phyloP scores from a whole-genome alignment of 2,329 filamentous ascomycete genomes.

The Helotiales sp. region DNA sequence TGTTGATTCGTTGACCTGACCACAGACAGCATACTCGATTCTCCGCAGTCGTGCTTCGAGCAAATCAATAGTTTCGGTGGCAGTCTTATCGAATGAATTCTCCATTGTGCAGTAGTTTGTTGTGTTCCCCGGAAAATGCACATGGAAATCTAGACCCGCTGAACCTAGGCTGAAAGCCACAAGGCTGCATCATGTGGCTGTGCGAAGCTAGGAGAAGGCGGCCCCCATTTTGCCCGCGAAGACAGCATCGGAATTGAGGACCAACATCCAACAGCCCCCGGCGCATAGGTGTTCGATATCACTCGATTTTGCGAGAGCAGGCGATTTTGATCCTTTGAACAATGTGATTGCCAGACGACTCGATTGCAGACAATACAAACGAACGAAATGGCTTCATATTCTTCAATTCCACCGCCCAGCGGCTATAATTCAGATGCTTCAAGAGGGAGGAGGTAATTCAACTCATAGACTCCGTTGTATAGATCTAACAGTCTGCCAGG shows the following conservation, averaged over 20 bases:
- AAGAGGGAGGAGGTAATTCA: slow-evolving; percentile 29
- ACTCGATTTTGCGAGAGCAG: neutral
- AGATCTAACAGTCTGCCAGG: slow-evolving; percentile 16
- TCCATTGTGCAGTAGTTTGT: slow-evolving; percentile 22
- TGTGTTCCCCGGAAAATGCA: neutral
- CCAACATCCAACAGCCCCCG: neutral
- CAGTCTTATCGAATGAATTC: slow-evolving; percentile 34
- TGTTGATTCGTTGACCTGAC: slow-evolving; percentile 15
- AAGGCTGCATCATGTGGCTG: neutral
- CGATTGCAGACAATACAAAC: neutral
- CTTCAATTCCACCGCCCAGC: slow-evolving; percentile 24
- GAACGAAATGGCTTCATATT: slow-evolving; percentile 30
- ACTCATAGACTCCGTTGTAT: neutral
- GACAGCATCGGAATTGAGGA: neutral
- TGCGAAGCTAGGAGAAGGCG: neutral
- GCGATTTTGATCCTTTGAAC: neutral
- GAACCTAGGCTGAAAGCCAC: too few species aligned
- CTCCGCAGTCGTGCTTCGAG: slow-evolving; percentile 33
- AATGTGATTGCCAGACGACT: neutral
- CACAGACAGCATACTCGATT: slow-evolving; percentile 33
- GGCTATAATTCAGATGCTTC: slow-evolving; percentile 26
- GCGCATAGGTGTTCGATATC: neutral
- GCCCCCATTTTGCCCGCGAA: neutral
- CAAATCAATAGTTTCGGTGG: slow-evolving; percentile 34
- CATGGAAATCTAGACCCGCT: neutral